phyloP scores from a whole-genome alignment of 768 basidiomycete genomes.

The Rhodosporidiobolus sp. region DNA sequence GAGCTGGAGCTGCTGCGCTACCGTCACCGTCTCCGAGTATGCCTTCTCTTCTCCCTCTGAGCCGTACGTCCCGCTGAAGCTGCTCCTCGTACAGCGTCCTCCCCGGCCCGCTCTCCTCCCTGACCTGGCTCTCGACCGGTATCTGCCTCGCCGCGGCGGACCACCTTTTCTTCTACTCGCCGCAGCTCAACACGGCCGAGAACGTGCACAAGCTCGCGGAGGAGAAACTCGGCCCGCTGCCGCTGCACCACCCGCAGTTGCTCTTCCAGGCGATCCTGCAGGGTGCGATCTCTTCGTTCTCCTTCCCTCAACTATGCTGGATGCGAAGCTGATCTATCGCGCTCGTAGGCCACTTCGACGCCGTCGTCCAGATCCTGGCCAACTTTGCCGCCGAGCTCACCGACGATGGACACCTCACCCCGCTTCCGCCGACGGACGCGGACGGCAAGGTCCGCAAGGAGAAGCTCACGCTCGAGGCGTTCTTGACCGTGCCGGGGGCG shows the following conservation, averaged over 20 bases:
- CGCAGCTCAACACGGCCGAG: conserved; percentile 46
- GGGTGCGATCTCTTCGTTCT: conserved; percentile 3
- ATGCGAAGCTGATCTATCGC: too few relatives aligned
- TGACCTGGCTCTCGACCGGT: conserved; percentile 61
- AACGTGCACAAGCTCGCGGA: conserved; percentile 80
- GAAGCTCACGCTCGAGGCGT: conserved; percentile 2
- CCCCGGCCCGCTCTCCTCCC: conserved; percentile 71
- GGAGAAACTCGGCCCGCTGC: conserved; percentile 75
- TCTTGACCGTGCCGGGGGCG: not conserved
- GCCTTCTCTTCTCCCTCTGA: not conserved
- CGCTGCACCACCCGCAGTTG: conserved; percentile 91
- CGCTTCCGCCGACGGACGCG: conserved; percentile 2
- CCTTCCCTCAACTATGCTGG: not conserved
- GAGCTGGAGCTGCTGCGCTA: conserved; percentile 1
- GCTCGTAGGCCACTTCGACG: conserved; percentile 69
- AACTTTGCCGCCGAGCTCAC: conserved; percentile 59
- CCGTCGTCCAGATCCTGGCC: conserved; percentile 77
- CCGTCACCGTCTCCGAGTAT: conserved; percentile 6
- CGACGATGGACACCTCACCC: conserved; percentile 39
- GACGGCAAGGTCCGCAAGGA: not conserved
- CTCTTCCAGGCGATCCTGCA: conserved; percentile 48
- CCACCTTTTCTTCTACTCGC: conserved; percentile 68
- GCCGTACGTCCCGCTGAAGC: not conserved
- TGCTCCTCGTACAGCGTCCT: conserved; percentile 57
- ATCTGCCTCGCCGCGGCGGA: conserved; percentile 79